A percentile compares a stretch with the other conserved stretches of the same genome.
These are phyloP conservation scores for Pyrenophora graminea DNA, from an alignment of 2,329 filamentous ascomycete species.

Conservation along the genomic window DNA sequence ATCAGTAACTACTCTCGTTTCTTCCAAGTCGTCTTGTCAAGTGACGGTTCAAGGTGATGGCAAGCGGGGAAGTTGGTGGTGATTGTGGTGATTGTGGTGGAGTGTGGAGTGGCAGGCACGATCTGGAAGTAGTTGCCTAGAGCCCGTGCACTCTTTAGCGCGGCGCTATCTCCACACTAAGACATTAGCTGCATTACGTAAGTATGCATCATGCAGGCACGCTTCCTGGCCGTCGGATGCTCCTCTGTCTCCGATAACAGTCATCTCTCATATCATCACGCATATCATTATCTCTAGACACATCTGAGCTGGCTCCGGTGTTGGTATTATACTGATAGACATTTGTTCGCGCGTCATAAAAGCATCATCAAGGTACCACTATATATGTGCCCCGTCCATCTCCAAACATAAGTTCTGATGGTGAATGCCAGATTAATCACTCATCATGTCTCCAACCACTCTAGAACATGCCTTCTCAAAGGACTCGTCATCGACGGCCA, in stretches of 20 bases:
- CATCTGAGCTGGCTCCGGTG: constrained; percentile 27
- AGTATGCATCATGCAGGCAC: constrained; percentile 17
- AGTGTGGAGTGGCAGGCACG: constrained; percentile 8
- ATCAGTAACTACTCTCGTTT: neutral
- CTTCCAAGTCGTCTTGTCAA: neutral
- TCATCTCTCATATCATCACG: neutral
- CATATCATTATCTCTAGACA: constrained; percentile 8
- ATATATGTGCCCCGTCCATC: neutral
- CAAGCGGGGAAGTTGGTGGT: neutral
- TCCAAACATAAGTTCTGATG: constrained; percentile 8
- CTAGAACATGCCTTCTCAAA: constrained; percentile 62
- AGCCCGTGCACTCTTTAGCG: neutral
- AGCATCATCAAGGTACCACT: constrained; percentile 7
- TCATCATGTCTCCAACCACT: constrained; percentile 59
- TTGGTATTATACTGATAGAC: constrained; percentile 7
- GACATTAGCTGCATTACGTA: constrained; percentile 12
- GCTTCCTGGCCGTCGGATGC: constrained; percentile 17
- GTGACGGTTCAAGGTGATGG: neutral
- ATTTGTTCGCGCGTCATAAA: constrained; percentile 16
- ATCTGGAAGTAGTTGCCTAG: neutral
- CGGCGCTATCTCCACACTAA: constrained; percentile 14
- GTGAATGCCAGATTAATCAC: constrained; percentile 14
- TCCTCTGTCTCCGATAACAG: constrained; percentile 8
- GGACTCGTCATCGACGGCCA: constrained; percentile 60
- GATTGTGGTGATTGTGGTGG: neutral